Conservation (phyloP, 768 basidiomycete genomes). For the Russula virescens region DNA sequence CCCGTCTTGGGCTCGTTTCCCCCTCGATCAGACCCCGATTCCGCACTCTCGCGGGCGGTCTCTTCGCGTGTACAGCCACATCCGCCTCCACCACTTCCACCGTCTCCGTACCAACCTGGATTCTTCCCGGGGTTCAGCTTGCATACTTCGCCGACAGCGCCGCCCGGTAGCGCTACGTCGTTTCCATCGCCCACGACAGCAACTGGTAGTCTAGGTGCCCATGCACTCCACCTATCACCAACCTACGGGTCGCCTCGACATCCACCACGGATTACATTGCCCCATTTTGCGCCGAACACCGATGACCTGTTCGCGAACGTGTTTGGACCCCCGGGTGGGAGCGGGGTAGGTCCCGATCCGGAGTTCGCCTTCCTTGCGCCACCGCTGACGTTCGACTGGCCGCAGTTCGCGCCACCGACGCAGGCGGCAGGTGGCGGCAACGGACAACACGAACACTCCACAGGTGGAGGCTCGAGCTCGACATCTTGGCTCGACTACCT, state of each 20-base stretch:
- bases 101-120: constrained; percentile 3
- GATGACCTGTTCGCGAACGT: constrained; percentile 25
- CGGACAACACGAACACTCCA: not conserved
- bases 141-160: constrained; percentile 1
- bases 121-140: constrained; percentile 5
- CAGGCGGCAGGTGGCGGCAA: constrained; percentile 7
- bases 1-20: constrained; percentile 10
- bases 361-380: constrained; percentile 20
- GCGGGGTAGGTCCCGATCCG: constrained; percentile 23
- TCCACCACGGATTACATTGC: constrained; percentile 18
- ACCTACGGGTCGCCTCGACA: constrained; percentile 16
- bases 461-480: constrained; percentile 3
- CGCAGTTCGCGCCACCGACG: constrained; percentile 23
- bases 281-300: constrained; percentile 4
- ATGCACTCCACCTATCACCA: constrained; percentile 2
- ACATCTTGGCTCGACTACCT: constrained; percentile 23
- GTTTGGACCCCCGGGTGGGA: constrained; percentile 22
- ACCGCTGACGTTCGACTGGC: constrained; percentile 27
- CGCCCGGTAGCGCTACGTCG: constrained; percentile 1
- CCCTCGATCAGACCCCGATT: constrained; percentile 3
- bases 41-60: not conserved
- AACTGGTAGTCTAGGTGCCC: not conserved
- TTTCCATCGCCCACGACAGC: constrained; percentile 13
- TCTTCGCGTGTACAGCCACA: not conserved
- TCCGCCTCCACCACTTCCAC: not conserved